Evolutionary conservation across 495 filamentous ascomycete genomes (phyloP).

Genomic region (Tuber umbilicatum): DNA sequence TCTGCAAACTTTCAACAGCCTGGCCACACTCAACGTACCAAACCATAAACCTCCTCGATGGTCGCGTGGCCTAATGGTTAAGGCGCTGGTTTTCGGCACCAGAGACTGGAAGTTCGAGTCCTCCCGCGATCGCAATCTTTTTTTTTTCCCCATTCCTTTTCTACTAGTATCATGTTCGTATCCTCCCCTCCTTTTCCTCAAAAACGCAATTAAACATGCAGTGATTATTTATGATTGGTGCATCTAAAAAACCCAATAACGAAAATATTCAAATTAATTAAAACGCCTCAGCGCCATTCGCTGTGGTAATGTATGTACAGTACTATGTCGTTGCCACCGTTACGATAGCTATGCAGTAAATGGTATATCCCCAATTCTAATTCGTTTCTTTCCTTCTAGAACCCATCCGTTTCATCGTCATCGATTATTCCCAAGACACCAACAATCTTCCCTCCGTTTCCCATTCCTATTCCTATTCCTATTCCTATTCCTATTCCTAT

Average conservation of each 20-base stretch:
- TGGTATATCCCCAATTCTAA: not conserved
- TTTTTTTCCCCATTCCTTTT: not conserved
- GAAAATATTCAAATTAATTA: not conserved
- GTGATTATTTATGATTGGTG: not conserved
- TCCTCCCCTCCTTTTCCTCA: not conserved
- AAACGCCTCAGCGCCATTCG: not conserved
- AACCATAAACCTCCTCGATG: not conserved
- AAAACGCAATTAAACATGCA: not conserved
- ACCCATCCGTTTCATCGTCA: not conserved
- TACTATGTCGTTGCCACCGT: not conserved
- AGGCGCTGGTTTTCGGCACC: slow-evolving; percentile 50
- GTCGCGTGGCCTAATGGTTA: slow-evolving; percentile 49
- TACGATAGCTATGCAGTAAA: not conserved
- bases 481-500: not conserved
- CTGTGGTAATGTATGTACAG: not conserved
- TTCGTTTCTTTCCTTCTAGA: not conserved
- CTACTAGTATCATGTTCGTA: not conserved
- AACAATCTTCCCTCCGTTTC: not conserved
- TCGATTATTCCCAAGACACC: not conserved
- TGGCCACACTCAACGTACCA: not conserved
- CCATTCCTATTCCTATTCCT: too few relatives aligned
- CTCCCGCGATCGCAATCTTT: slow-evolving; percentile 41
- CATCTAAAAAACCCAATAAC: not conserved
- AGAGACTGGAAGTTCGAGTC: slow-evolving; percentile 51
- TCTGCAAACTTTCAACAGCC: not conserved